Base-by-base conservation (phyloP, 2,329 filamentous ascomycete species). In the Colletotrichum sp. region DNA sequence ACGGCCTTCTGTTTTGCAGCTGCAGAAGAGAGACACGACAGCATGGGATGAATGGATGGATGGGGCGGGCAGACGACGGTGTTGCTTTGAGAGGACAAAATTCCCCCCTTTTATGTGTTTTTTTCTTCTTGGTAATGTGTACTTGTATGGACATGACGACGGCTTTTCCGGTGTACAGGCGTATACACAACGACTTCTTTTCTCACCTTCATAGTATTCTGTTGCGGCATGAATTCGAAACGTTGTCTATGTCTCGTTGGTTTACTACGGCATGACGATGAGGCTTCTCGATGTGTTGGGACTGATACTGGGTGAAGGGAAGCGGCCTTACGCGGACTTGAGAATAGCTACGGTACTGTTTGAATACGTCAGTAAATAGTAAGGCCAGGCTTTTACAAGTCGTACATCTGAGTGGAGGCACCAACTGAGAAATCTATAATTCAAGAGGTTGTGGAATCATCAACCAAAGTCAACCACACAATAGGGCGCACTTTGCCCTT, bases 131-230 rank as follows among this genome's bases (percentile, higher is more conserved):
- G 70, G 63, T 75, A 75, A 75, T 73, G 74, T 76, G 74, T 76
- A 76, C 65, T 76, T 76, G 74, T 76, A 76, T 69, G 65, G 70
- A 68, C 55, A 68, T 74, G 65, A 52, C 57, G 70, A 68, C 39
- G 63, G 68, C 32, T 61, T 69, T 71, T 57, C 25, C 65, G 71
- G 74, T 76, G 74, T 74, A 76, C 27, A 60, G 74, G 74, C 74
- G 74, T 64, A 74, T 60, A 69, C 70, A 68, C 69, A 48, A 63
- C 61, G 69, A 44, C 57, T 76, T 25, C 59, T 64, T 48, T 65
- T 52, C 70, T 52, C 67, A 59, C 39, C 44, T 59, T 36, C 12
- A 12, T 48, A 52, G 55, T 30, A 34, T 25, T 66, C 8, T 25
- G 3, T 19, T 28, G 19, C 57, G 32, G 34, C 13, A 64, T n/a